Percentiles rank a stretch among this genome's conserved stretches.
Evolutionary conservation across 345 rosid species (phyloP).

Genomic region (Linum tenue): DNA sequence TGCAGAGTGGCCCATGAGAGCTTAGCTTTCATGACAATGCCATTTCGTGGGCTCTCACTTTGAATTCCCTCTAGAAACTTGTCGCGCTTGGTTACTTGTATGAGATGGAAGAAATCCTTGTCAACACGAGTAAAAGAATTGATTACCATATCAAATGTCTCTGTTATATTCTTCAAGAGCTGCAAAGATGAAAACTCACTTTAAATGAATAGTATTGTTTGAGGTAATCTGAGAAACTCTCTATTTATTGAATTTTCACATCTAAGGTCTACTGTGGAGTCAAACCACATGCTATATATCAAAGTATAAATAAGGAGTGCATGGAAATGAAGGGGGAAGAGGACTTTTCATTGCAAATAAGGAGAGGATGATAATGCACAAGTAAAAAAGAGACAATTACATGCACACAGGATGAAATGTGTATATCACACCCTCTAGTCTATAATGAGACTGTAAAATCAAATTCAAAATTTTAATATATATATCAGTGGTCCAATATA

Average conservation of each 20-base stretch:
- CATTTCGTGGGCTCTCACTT: conserved; percentile 31
- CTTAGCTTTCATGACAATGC: conserved; percentile 44
- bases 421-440: too few species aligned
- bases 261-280: background rate
- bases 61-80: conserved; percentile 51
- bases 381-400: too few species aligned
- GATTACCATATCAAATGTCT: conserved; percentile 68
- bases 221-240: background rate
- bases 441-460: too few species aligned
- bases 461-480: too few species aligned
- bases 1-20: conserved; percentile 82
- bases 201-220: background rate
- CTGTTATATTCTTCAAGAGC: conserved; percentile 75
- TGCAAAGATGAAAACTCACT: conserved; percentile 29
- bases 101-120: conserved; percentile 69
- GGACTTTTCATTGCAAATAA: background rate
- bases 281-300: background rate
- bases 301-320: background rate
- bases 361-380: background rate
- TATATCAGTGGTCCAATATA: too few species aligned
- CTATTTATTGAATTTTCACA: background rate
- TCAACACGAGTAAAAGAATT: conserved; percentile 85
- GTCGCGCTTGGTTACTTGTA: conserved; percentile 66
- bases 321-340: background rate
- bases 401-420: too few species aligned